Base-by-base conservation (phyloP, 1,284 basidiomycete species). In the Pseudozyma tsukubaensis region DNA sequence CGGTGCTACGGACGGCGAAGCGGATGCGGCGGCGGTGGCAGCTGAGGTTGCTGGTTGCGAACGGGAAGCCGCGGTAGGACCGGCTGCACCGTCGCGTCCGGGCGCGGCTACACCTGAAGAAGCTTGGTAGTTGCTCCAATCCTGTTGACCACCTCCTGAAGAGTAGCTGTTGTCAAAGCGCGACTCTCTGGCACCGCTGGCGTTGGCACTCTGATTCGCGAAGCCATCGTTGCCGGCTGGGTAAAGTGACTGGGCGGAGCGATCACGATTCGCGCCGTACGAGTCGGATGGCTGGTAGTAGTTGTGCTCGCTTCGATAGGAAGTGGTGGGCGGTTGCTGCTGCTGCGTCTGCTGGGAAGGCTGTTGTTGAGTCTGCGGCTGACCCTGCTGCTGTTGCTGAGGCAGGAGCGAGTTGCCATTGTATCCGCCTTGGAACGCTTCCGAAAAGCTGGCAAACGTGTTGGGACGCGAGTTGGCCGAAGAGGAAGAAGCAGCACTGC, bases 251-350 rank as follows among this genome's bases (percentile, higher is more conserved):
- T 71, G 68, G 4, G 21, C 58, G 0, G 61, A 64, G 21, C 68
- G 68, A 44, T 71, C 68, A 14, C 68, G 61, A 9, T 36, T 50
- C 21, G 61, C 54, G 45, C 53, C 68, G 24, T 64, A 71, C 40
- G 67, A 69, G 19, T 71, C 68, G 18, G 67, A 70, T 4, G 67
- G 67, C 60, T 63, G 60, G 29, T 70, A 70, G 53, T 70, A 70
- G 52, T 56, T 63, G 52, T 70, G 67, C 39, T 70, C 67, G 67
- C 67, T 59, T 10, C 56, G 18, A 19, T 70, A 70, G 48, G 67
- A 70, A n/a, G 67, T 36, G 53, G 50, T 70, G 36, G 66, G 59
- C 36, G 56, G 66, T n/a, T 57, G 50, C 18, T 59, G 57, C 50
- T 59, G 67, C 50, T 70, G 64, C n/a, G 40, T 19, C 19, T 52